Evolutionary conservation across 306 rosid genomes (phyloP), one percentile per base, ranked within the genome.

Genomic region (Comarum palustre): DNA sequence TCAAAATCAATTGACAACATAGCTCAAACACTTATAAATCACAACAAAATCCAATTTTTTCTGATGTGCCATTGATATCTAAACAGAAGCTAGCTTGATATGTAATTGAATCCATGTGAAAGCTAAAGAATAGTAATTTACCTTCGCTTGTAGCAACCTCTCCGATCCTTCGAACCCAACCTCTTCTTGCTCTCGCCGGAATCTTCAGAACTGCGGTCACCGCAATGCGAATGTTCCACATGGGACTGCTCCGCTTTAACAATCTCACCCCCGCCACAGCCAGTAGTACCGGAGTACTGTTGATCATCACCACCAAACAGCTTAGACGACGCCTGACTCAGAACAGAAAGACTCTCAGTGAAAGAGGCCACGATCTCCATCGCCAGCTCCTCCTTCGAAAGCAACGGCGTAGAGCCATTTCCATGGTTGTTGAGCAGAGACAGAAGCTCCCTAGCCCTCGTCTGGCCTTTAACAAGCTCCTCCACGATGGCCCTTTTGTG

Each of bases 121-220:
- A n/a, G 13, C 15, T 22, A 20, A 50, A 29, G 14, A 73, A 12
- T 12, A 10, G 25, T 52, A 13, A 4, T 5, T 19, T 54, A 92
- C 98, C 97, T 93, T 84, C 93, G 75, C 82, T 89, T 89, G 74
- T 89, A 89, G 72, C 90, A 81, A 3, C 93, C 96, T 81, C 90
- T 82, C 34, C 86, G 85, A 78, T 85, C 83, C 78, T 82, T 89
- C 1, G 75, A 6, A 25, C 29, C 58, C n/a, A 79, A 22, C 6
- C 80, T 78, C 83, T 84, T 84, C 66, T 24, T 64, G 69, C 87
- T 83, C 77, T 83, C 71, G 57, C 78, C 78, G 22, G 88, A 85
- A 68, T 80, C 87, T 24, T 80, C 84, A 61, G 83, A 77, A 73
- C 78, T 82, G 51, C 39, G 76, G 71, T 88, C 84, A 75, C 79